A percentile compares a stretch with the other conserved stretches of the same genome.
Conservation (phyloP, 2,329 filamentous ascomycete species). For the Lachnellula cervina region DNA sequence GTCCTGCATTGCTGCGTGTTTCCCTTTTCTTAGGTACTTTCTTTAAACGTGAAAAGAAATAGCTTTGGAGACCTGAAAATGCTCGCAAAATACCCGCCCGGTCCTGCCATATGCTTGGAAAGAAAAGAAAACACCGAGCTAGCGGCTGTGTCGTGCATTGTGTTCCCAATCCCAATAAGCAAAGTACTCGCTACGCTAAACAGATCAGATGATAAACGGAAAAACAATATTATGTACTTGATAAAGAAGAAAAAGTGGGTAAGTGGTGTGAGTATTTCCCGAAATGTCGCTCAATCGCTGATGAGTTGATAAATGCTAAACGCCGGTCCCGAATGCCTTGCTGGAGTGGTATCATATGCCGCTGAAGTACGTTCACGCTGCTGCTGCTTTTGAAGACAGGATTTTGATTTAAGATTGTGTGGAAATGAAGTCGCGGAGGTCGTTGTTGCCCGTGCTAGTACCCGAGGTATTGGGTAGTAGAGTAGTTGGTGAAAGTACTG, state of each 20-base stretch:
- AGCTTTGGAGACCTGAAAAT: conserved; percentile 35
- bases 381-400: conserved; percentile 7
- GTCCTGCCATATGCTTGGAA: conserved; percentile 29
- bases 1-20: conserved; percentile 61
- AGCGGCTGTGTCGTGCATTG: conserved; percentile 21
- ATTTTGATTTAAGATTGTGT: conserved; percentile 8
- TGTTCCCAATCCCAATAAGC: conserved; percentile 41
- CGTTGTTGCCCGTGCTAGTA: conserved; percentile 28
- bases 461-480: conserved; percentile 47
- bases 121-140: conserved; percentile 29
- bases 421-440: conserved; percentile 14
- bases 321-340: conserved; percentile 22
- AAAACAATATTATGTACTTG: conserved; percentile 28
- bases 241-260: conserved; percentile 17
- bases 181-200: conserved; percentile 48
- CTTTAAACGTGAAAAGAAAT: conserved; percentile 18
- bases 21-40: conserved; percentile 42
- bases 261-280: conserved; percentile 21
- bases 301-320: conserved; percentile 26
- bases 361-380: conserved; percentile 27
- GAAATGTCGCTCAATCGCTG: conserved; percentile 31
- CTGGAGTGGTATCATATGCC: conserved; percentile 29
- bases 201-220: conserved; percentile 36
- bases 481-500: conserved; percentile 36
- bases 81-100: conserved; percentile 29